These are phyloP conservation scores for Aphanomyces astaci DNA, from an alignment of 352 stramenopile species.

Conservation along the genomic window DNA sequence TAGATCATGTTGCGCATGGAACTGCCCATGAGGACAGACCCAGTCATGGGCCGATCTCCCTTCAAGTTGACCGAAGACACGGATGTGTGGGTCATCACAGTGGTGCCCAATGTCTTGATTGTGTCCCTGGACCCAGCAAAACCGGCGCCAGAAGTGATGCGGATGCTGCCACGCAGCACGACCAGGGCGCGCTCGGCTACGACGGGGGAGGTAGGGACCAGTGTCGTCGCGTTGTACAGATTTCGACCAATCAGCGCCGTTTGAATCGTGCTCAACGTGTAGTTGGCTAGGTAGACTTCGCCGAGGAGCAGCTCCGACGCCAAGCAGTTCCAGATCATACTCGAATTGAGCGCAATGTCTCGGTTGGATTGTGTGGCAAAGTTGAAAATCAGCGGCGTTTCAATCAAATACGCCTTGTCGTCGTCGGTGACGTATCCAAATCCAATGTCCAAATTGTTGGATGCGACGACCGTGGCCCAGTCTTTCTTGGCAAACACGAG, in stretches of 20 bases:
- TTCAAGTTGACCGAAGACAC: neutral
- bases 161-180: neutral
- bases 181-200: neutral
- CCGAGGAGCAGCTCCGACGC: neutral
- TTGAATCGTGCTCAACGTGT: neutral
- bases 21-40: neutral
- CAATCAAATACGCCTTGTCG: neutral
- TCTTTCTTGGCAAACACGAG: neutral
- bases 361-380: neutral
- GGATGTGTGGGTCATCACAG: neutral
- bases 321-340: neutral
- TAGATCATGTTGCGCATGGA: neutral
- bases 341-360: neutral
- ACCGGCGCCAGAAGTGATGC: neutral
- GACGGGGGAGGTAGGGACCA: neutral
- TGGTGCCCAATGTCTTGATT: neutral
- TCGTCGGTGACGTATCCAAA: neutral
- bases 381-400: neutral
- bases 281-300: neutral
- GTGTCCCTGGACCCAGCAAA: neutral
- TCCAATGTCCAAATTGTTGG: neutral
- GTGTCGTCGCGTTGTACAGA: neutral
- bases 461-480: neutral
- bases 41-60: neutral
- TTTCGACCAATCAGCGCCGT: neutral